These are phyloP conservation scores for Earliella scabrosa DNA, from an alignment of 1,284 basidiomycete species.

Conservation along the genomic window DNA sequence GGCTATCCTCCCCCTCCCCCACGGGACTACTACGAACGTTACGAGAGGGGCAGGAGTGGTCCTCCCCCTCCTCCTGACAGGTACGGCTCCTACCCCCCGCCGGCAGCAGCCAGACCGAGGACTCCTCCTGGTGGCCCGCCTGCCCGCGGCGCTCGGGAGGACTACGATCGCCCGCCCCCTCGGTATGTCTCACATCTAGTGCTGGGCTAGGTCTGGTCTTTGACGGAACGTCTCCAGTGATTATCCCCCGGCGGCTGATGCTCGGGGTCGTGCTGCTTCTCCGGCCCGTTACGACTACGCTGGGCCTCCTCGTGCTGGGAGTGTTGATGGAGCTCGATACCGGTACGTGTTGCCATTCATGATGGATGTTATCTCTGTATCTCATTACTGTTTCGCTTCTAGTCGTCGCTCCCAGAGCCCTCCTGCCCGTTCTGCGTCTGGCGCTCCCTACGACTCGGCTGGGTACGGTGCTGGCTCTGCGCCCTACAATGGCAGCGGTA, in stretches of 20 bases:
- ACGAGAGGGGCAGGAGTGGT: slow-evolving; percentile 53
- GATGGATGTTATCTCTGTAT: neutral
- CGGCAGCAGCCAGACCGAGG: slow-evolving; percentile 44
- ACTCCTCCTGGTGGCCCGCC: slow-evolving; percentile 49
- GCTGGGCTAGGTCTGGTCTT: slow-evolving; percentile 4
- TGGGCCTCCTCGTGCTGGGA: slow-evolving; percentile 46
- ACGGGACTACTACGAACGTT: slow-evolving; percentile 60
- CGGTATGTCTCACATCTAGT: slow-evolving; percentile 43
- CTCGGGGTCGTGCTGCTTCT: slow-evolving; percentile 60
- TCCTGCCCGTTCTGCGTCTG: slow-evolving; percentile 42
- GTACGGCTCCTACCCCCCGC: slow-evolving; percentile 41
- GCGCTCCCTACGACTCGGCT: slow-evolving; percentile 40
- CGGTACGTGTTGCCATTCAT: slow-evolving; percentile 45
- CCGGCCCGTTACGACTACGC: slow-evolving; percentile 64
- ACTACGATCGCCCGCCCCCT: slow-evolving; percentile 48
- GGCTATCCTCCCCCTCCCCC: slow-evolving; percentile 50
- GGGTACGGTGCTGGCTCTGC: slow-evolving; percentile 50
- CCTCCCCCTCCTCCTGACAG: slow-evolving; percentile 42
- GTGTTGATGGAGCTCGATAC: slow-evolving; percentile 49
- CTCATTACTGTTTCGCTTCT: slow-evolving; percentile 13
- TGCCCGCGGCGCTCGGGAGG: slow-evolving; percentile 45
- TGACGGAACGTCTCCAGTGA: slow-evolving; percentile 40
- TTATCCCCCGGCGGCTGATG: slow-evolving; percentile 48
- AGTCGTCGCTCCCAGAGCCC: slow-evolving; percentile 80
- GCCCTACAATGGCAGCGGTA: slow-evolving; percentile 46